A percentile compares a stretch with the other conserved stretches of the same genome.
These are phyloP conservation scores for Clitopilus passeckerianus DNA, from an alignment of 768 basidiomycete species.

Conservation along the genomic window DNA sequence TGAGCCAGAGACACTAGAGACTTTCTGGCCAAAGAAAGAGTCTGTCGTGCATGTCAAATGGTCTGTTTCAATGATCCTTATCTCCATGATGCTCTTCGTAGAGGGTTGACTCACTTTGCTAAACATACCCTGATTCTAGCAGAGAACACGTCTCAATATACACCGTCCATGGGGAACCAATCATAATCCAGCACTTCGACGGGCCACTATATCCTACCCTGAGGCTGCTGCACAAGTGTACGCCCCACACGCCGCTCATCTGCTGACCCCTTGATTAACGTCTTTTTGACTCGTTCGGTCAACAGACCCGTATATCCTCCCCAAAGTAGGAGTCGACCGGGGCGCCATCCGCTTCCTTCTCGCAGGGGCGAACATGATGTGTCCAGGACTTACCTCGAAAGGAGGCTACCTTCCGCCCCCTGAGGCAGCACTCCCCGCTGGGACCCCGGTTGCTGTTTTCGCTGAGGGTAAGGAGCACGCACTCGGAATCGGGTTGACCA, in stretches of 20 bases:
- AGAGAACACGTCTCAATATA: constrained; percentile 95
- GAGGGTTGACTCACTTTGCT: constrained; percentile 9
- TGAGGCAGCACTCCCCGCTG: constrained; percentile 59
- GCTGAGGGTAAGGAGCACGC: constrained; percentile 97
- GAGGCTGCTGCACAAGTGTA: constrained; percentile 89
- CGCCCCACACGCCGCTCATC: constrained; percentile 17
- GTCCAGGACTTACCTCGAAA: constrained; percentile 89
- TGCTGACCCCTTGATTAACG: background rate
- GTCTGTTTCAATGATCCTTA: constrained; percentile 38
- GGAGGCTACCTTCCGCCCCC: constrained; percentile 84
- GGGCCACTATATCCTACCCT: constrained; percentile 90
- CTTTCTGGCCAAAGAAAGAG: constrained; percentile 99
- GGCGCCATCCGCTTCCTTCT: constrained; percentile 98
- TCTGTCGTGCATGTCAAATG: constrained; percentile 90
- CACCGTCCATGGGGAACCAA: constrained; percentile 78
- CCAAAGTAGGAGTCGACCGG: constrained; percentile 86
- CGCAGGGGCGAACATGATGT: constrained; percentile 94
- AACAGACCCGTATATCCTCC: constrained; percentile 86
- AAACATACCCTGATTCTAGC: constrained; percentile 39
- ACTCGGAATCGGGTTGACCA: constrained; percentile 80
- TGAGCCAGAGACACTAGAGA: constrained; percentile 76
- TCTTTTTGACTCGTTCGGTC: constrained; percentile 5
- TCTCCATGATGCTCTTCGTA: background rate
- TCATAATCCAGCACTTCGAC: constrained; percentile 97
- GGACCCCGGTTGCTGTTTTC: constrained; percentile 81